Evolutionary conservation across 176 grass and related monocot genomes (phyloP), one percentile per base, ranked within the genome.

Genomic region (Zoysia pacifica): DNA sequence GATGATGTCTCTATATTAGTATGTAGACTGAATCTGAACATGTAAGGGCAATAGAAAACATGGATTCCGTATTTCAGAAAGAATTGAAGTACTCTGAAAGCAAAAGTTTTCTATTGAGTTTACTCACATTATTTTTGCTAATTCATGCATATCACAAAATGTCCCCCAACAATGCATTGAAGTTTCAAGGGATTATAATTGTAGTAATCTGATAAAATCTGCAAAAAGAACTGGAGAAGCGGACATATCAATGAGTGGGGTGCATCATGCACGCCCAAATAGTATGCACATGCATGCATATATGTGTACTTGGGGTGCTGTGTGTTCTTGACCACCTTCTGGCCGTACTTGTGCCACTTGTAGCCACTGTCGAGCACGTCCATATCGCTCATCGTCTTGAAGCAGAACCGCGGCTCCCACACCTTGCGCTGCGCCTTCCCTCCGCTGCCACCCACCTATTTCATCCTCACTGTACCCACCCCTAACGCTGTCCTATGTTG

Each of bases 251-350:
- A 40, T 20, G 15, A 3, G 11, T 11, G 10, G 7, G 28, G 28
- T 28, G 16, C 28, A 46, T 35, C 10, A 18, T 7, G 37, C 10
- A 28, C 28, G 28, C 28, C 28, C 28, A 28, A 28, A 28, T 28
- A 28, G 28, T 28, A 28, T 0, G 28, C 28, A 28, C 28, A 36
- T 19, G 15, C 6, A 45, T 47, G 51, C 14, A 54, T 5, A 37
- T 48, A 4, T 97, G 28, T 28, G 28, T 28, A 98, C 95, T 92
- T 90, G 48, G 95, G 95, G 71, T 98, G 90, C 70, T 98, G 90
- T 18, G 92, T 98, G 90, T 98, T 94, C 92, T 98, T 98, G 89
- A 98, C 95, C 62, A 98, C 90, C 81, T 98, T 98, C 88, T 98
- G 95, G 40, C 95, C 95, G 59, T 98, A 98, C 79, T 98, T 98